Conservation (phyloP, 345 rosid genomes). For the Eucalyptus cloeziana region DNA sequence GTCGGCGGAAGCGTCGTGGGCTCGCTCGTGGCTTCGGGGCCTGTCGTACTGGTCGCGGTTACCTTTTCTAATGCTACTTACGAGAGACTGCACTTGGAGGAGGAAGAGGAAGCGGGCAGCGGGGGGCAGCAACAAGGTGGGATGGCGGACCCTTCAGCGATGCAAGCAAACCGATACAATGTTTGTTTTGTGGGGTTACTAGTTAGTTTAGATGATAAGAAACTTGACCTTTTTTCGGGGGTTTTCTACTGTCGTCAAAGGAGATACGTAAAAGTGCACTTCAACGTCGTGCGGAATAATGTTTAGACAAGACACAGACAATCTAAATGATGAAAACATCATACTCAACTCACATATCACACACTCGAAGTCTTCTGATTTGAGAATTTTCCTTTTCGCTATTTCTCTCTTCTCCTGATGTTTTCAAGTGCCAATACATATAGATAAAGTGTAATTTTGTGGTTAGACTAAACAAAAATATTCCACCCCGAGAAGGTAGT, state of each 20-base stretch:
- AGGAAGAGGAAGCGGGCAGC: slow-evolving; percentile 18
- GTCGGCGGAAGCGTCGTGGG: slow-evolving; percentile 43
- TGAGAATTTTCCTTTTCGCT: too few species aligned
- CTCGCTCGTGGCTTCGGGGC: slow-evolving; percentile 39
- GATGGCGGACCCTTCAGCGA: slow-evolving; percentile 12
- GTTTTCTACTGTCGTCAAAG: too few species aligned
- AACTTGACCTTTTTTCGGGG: too few species aligned
- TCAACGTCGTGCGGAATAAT: too few species aligned
- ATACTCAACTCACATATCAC: too few species aligned
- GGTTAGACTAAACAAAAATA: too few species aligned
- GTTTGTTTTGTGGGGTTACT: too few species aligned
- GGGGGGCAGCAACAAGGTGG: slow-evolving; percentile 11
- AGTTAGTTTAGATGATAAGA: too few species aligned
- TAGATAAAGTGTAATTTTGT: not conserved
- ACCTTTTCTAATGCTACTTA: slow-evolving; percentile 51
- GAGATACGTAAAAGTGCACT: too few species aligned
- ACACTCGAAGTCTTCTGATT: too few species aligned
- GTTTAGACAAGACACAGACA: too few species aligned
- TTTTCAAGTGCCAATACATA: not conserved
- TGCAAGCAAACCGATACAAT: not conserved
- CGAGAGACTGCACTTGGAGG: slow-evolving; percentile 47
- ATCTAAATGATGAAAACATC: too few species aligned
- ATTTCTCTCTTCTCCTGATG: not conserved
- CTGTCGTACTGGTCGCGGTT: slow-evolving; percentile 42
- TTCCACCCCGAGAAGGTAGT: not conserved